phyloP scores from a whole-genome alignment of 2,329 filamentous ascomycete genomes.

The Aspergillus puulaauensis region DNA sequence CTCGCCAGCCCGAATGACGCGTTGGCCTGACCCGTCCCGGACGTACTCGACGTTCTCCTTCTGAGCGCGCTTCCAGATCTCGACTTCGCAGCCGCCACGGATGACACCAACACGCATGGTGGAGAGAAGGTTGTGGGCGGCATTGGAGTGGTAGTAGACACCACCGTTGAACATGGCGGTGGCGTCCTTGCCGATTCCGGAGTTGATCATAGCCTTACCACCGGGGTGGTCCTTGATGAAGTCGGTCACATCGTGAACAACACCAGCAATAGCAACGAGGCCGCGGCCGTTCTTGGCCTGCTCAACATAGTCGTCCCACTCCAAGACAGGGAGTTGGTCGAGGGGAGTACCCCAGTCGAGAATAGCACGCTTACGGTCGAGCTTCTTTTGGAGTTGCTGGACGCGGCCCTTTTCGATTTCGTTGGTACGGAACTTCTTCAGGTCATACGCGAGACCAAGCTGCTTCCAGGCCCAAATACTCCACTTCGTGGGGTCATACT shows the following conservation, averaged over 20 bases:
- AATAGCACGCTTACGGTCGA: constrained; percentile 77
- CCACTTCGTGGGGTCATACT: constrained; percentile 93
- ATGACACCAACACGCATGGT: constrained; percentile 88
- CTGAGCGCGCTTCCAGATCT: constrained; percentile 88
- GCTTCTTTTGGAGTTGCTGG: constrained; percentile 89
- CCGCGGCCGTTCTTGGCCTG: constrained; percentile 75
- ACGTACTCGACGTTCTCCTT: constrained; percentile 74
- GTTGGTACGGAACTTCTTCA: constrained; percentile 88
- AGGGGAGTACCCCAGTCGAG: constrained; percentile 86
- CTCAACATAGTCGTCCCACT: constrained; percentile 82
- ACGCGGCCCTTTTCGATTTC: constrained; percentile 90
- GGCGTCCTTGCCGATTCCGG: constrained; percentile 81
- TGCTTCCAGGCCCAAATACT: constrained; percentile 81
- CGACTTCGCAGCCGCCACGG: constrained; percentile 81
- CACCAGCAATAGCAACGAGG: constrained; percentile 75
- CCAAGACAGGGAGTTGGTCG: constrained; percentile 79
- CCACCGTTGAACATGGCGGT: constrained; percentile 91
- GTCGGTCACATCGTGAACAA: constrained; percentile 79
- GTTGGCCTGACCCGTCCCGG: constrained; percentile 76
- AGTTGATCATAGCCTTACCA: constrained; percentile 81
- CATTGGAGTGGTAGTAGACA: constrained; percentile 87
- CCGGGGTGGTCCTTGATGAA: constrained; percentile 91
- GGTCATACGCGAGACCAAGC: constrained; percentile 77
- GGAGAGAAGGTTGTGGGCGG: constrained; percentile 82
- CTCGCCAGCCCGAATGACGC: constrained; percentile 79